Evolutionary conservation across 2,329 filamentous ascomycete species (phyloP).

Genomic region (Calonectria leucothoes): DNA sequence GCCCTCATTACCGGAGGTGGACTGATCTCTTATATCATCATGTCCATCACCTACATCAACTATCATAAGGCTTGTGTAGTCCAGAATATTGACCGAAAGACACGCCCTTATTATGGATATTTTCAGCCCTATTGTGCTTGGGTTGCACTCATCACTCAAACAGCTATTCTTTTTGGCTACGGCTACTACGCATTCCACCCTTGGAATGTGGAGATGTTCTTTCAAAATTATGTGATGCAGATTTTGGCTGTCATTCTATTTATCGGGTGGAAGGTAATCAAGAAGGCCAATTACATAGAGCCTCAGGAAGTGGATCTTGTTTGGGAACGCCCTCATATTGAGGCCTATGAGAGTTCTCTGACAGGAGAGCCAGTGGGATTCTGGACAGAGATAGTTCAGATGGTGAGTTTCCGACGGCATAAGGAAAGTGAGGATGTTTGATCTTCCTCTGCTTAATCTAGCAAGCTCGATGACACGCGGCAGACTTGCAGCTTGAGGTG

Average conservation of each 20-base stretch:
- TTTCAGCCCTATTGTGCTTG: slow-evolving; percentile 70
- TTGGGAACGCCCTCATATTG: slow-evolving; percentile 70
- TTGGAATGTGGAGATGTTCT: slow-evolving; percentile 61
- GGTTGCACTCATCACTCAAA: slow-evolving; percentile 56
- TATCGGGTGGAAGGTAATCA: slow-evolving; percentile 71
- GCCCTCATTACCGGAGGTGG: slow-evolving; percentile 67
- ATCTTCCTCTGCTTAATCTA: too few relatives aligned
- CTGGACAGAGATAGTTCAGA: slow-evolving; percentile 61
- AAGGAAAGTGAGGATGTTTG: slow-evolving; percentile 4
- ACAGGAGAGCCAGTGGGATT: slow-evolving; percentile 60
- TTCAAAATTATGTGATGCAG: slow-evolving; percentile 69
- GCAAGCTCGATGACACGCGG: too few relatives aligned
- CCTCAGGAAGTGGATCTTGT: slow-evolving; percentile 68
- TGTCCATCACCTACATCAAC: slow-evolving; percentile 58
- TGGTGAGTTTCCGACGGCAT: slow-evolving; percentile 32
- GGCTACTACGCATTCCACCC: slow-evolving; percentile 65
- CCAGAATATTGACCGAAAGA: slow-evolving; percentile 62
- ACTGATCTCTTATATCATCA: slow-evolving; percentile 72
- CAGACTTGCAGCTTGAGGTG: too few relatives aligned
- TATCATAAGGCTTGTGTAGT: slow-evolving; percentile 64
- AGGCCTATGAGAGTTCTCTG: slow-evolving; percentile 67
- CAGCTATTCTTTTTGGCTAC: slow-evolving; percentile 60
- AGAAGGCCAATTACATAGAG: slow-evolving; percentile 65
- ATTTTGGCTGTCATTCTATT: slow-evolving; percentile 65
- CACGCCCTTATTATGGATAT: slow-evolving; percentile 67